phyloP scores from a whole-genome alignment of 768 basidiomycete species.

The Macrolepiota albuminosa region DNA sequence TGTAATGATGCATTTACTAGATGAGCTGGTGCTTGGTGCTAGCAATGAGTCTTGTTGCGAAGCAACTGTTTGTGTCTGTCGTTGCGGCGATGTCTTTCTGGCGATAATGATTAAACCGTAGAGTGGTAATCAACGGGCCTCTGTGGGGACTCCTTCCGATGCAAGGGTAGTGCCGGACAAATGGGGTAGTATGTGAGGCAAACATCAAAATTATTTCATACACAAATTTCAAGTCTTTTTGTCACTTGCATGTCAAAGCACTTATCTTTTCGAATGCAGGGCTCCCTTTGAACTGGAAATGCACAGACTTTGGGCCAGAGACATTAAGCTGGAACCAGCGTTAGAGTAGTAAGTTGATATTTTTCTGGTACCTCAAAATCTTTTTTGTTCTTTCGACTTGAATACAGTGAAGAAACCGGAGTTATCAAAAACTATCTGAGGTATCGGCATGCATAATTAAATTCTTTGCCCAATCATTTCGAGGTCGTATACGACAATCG shows the following conservation, averaged over 20 bases:
- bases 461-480: conserved; percentile 1
- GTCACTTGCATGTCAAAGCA: background rate
- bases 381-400: background rate
- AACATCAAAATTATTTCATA: conserved; percentile 35
- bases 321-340: background rate
- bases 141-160: conserved; percentile 80
- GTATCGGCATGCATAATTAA: conserved; percentile 5
- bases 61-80: background rate
- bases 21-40: conserved; percentile 10
- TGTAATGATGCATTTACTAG: conserved; percentile 18
- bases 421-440: background rate
- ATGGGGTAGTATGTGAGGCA: conserved; percentile 82
- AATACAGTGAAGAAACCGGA: background rate
- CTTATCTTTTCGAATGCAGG: background rate
- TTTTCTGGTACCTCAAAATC: background rate
- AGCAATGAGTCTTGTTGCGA: conserved; percentile 15
- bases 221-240: background rate
- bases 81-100: background rate
- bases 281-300: background rate
- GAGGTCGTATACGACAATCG: conserved; percentile 9
- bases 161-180: conserved; percentile 70
- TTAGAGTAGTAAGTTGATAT: background rate
- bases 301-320: background rate
- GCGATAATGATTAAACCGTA: conserved; percentile 32
- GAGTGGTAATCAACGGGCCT: conserved; percentile 54